phyloP scores from a whole-genome alignment of 1,284 basidiomycete species.

The Microbotryomycetes sp. region DNA sequence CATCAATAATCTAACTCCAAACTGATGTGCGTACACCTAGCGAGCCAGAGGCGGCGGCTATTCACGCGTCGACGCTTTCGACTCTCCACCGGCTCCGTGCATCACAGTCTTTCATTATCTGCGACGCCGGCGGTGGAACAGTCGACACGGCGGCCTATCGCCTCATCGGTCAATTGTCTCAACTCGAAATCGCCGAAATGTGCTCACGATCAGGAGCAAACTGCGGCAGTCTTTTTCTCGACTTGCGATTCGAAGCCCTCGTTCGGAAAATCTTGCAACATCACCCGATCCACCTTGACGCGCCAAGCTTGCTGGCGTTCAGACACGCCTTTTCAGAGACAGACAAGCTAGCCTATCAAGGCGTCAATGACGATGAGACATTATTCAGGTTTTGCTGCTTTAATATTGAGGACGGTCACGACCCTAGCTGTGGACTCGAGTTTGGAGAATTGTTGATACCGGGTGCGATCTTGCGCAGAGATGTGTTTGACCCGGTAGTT shows the following conservation, averaged over 20 bases:
- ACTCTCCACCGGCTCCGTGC: slow-evolving; percentile 64
- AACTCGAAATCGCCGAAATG: slow-evolving; percentile 75
- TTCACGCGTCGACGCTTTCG: slow-evolving; percentile 68
- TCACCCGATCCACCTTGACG: slow-evolving; percentile 67
- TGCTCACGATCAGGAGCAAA: slow-evolving; percentile 71
- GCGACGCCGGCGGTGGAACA: slow-evolving; percentile 73
- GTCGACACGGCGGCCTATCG: slow-evolving; percentile 69
- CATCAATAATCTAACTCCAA: too few relatives aligned
- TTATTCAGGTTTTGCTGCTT: slow-evolving; percentile 60
- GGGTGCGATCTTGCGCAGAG: slow-evolving; percentile 60
- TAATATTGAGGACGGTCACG: slow-evolving; percentile 45
- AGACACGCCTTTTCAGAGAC: slow-evolving; percentile 76
- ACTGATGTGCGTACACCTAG: slow-evolving; percentile 39
- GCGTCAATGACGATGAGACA: slow-evolving; percentile 48
- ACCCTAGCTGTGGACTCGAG: slow-evolving; percentile 60
- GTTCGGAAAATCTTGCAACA: slow-evolving; percentile 59
- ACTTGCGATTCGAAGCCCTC: slow-evolving; percentile 68
- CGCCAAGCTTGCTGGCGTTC: slow-evolving; percentile 66
- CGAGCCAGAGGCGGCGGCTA: slow-evolving; percentile 75
- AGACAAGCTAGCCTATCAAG: slow-evolving; percentile 60
- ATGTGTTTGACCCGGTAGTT: slow-evolving; percentile 72
- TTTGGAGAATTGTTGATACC: slow-evolving; percentile 71
- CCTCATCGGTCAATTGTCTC: slow-evolving; percentile 63
- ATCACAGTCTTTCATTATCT: slow-evolving; percentile 69
- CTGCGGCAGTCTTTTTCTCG: slow-evolving; percentile 72